A percentile compares a stretch with the other conserved stretches of the same genome.
These are phyloP conservation scores for Papilionanthe hybrid DNA, from an alignment of 116 monocot genomes.

Conservation along the genomic window DNA sequence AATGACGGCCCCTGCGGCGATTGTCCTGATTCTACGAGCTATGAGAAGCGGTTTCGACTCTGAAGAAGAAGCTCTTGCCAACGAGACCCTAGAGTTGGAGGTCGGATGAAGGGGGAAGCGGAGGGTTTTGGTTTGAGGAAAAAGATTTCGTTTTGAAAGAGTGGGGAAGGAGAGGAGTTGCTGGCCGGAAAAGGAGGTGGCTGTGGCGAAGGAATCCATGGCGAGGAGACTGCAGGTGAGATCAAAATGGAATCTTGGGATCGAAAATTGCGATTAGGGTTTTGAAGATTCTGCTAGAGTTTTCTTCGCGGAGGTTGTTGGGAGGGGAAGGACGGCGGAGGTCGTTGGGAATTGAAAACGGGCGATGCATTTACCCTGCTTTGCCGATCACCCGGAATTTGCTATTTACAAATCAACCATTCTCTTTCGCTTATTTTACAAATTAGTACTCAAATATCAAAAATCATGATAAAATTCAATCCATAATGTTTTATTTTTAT, in stretches of 20 bases:
- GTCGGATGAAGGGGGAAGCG: constrained; percentile 1
- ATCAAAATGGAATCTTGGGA: not conserved
- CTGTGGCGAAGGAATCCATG: constrained; percentile 14
- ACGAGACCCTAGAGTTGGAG: not conserved
- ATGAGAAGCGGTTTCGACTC: constrained; percentile 4
- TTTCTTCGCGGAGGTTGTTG: not conserved
- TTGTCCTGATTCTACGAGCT: constrained; percentile 22
- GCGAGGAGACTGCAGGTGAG: not conserved
- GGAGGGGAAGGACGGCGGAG: not conserved
- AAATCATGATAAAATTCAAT: too few species aligned
- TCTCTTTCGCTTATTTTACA: too few species aligned
- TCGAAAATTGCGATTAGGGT: constrained; percentile 5
- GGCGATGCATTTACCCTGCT: too few species aligned
- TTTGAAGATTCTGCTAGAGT: not conserved
- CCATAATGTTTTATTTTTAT: too few species aligned
- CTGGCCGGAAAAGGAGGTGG: constrained; percentile 9
- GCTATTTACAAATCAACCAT: too few species aligned
- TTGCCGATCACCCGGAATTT: too few species aligned
- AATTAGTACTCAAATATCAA: too few species aligned
- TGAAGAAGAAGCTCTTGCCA: constrained; percentile 14
- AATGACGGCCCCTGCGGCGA: constrained; percentile 36
- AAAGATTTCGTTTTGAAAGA: not conserved
- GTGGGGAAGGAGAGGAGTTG: constrained; percentile 12
- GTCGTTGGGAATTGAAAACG: too few species aligned
- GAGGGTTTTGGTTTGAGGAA: constrained; percentile 3